Evolutionary conservation across 73 alveolate species (phyloP).

Genomic region (Tetrahymena thermophila): DNA sequence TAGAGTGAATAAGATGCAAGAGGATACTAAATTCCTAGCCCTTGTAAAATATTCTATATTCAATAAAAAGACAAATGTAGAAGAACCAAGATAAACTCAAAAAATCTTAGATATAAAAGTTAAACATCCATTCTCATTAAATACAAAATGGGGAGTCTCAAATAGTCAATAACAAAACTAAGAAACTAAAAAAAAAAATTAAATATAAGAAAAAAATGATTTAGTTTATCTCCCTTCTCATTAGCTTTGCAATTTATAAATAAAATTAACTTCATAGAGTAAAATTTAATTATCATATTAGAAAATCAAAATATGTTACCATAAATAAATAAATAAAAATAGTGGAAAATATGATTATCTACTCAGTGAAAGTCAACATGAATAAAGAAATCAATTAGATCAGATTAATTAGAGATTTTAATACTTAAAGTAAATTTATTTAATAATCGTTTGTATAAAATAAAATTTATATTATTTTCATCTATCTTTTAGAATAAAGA

Average conservation of each 20-base stretch:
- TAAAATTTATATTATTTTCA: background rate
- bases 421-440: background rate
- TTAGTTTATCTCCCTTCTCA: background rate
- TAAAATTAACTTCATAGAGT: background rate
- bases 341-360: background rate
- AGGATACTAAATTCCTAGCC: background rate
- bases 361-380: background rate
- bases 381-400: background rate
- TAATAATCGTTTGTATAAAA: background rate
- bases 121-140: background rate
- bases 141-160: background rate
- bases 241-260: background rate
- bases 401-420: background rate
- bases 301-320: too few species aligned
- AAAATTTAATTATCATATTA: too few species aligned
- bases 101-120: background rate
- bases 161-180: background rate
- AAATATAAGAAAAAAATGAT: background rate
- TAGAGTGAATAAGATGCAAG: background rate
- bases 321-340: too few species aligned
- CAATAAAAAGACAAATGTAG: background rate
- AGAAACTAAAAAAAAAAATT: background rate
- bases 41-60: background rate
- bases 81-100: background rate
- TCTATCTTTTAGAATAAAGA: background rate